These are phyloP conservation scores for Ustilago cynodontis DNA, from an alignment of 1,284 basidiomycete species.

Conservation along the genomic window DNA sequence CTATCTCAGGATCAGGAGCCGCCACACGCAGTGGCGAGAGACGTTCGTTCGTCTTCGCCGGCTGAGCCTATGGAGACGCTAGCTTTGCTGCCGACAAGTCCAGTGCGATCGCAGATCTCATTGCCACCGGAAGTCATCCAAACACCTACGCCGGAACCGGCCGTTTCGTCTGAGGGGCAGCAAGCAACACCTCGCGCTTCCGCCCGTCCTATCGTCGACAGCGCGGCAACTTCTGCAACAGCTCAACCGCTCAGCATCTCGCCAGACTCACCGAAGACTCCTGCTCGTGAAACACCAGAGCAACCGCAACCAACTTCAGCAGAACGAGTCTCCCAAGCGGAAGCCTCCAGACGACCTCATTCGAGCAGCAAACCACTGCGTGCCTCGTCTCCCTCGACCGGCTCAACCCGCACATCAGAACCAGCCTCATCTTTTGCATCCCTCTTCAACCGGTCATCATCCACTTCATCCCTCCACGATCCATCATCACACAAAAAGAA, in stretches of 20 bases:
- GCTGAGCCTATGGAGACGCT: neutral
- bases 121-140: neutral
- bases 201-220: no score
- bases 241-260: no score
- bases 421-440: neutral
- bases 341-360: neutral
- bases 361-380: neutral
- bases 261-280: no score
- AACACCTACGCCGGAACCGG: neutral
- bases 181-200: no score
- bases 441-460: neutral
- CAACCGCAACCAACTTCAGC: no score
- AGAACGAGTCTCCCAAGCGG: neutral
- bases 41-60: neutral
- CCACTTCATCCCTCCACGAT: neutral
- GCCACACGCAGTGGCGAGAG: neutral
- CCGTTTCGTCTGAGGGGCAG: no score
- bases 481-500: neutral
- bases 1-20: no score
- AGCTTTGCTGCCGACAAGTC: neutral
- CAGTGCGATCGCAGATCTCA: neutral
- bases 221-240: no score
- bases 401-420: neutral
- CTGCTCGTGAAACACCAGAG: no score
- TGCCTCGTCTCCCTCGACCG: neutral